Evolutionary conservation across 2,329 filamentous ascomycete species (phyloP).

Genomic region (Aspergillus neotritici): DNA sequence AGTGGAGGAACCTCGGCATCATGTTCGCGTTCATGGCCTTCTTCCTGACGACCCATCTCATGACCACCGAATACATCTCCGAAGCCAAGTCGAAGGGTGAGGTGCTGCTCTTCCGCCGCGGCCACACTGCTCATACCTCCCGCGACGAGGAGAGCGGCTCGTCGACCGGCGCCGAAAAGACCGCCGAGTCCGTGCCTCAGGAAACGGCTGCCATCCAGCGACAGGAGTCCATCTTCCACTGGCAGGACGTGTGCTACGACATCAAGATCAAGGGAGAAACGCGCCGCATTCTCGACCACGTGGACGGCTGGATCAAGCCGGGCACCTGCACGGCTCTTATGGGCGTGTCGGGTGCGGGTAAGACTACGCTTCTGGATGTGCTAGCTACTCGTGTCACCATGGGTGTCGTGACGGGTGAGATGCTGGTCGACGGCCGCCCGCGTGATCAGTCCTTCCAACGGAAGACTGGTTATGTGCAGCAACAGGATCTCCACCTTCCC

Average conservation of each 20-base stretch:
- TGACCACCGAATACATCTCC: constrained; percentile 56
- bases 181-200: constrained; percentile 20
- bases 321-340: constrained; percentile 85
- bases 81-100: constrained; percentile 72
- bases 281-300: constrained; percentile 72
- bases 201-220: constrained; percentile 46
- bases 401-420: constrained; percentile 81
- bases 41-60: constrained; percentile 57
- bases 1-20: constrained; percentile 67
- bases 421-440: constrained; percentile 71
- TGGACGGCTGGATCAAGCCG: constrained; percentile 91
- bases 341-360: constrained; percentile 87
- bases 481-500: constrained; percentile 81
- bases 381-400: constrained; percentile 80
- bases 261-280: constrained; percentile 72
- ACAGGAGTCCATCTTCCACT: constrained; percentile 76
- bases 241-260: constrained; percentile 77
- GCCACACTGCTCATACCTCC: constrained; percentile 48
- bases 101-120: constrained; percentile 67
- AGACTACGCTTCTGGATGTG: constrained; percentile 83
- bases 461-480: constrained; percentile 87
- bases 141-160: constrained; percentile 27
- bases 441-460: constrained; percentile 81
- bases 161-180: constrained; percentile 29
- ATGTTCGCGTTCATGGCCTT: constrained; percentile 60